Base-by-base conservation (phyloP, 1,139 yeast species). In the Kodamaea fungicola region DNA sequence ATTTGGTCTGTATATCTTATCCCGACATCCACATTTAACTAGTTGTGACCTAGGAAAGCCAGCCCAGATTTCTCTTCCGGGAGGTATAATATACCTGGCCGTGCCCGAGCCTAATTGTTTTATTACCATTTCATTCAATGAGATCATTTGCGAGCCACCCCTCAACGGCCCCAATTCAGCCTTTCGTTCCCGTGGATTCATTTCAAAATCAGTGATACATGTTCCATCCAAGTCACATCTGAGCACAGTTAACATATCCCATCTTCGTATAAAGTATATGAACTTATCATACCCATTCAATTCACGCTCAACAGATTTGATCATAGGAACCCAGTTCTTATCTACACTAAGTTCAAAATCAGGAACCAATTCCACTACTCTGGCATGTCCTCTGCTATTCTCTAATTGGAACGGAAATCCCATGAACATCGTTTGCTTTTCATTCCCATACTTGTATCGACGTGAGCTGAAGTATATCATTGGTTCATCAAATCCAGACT, bases 371-470 rank as follows among this genome's bases (percentile, higher is more conserved):
- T 16, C 19, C 5, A 16, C 19, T 16, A 16, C 63, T 19, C 63
- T 65, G 4, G 55, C 43, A 31, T 56, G 59, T 9, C 40, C 40
- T 40, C 64, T 63, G 13, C 67, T 69, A n/a, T 40, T 41, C 46
- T 66, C 71, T 35, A 51, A 54, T 37, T 62, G 67, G 62, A 65
- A 66, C 8, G 71, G 71, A 64, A 63, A 66, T 34, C 62, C 50
- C 13, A 62, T 33, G 41, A 56, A 64, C 64, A 64, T 64, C 9
- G 67, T 34, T 24, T 12, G 33, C 28, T 9, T 22, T 13, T 16
- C 28, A 25, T 5, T 33, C 40, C 2, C 32, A 23, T 28, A 33
- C 28, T 43, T 34, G 60, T 59, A 50, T 39, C 62, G 69, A 36
- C 54, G 50, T 3, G 62, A 49, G 41, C 67, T 67, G 44, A 52